Conservation (phyloP, 352 stramenopile genomes). For the Globisporangium spinosum region DNA sequence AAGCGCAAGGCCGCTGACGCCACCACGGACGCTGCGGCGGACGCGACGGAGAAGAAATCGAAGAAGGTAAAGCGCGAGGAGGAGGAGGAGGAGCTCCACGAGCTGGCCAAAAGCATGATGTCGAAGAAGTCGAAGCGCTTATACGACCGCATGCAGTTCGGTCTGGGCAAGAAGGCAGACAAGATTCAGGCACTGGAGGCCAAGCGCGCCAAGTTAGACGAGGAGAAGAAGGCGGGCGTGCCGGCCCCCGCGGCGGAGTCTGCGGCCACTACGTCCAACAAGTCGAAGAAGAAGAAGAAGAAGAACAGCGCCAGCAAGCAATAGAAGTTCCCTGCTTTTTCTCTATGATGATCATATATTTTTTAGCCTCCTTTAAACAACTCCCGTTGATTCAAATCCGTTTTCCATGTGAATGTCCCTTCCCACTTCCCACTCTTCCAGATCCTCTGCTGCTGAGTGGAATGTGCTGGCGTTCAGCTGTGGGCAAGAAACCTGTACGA, state of each 20-base stretch:
- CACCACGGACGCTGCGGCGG: background rate
- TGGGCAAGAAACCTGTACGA: too few species aligned
- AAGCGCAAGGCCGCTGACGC: slow-evolving; percentile 47
- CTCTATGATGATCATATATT: background rate
- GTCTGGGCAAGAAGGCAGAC: slow-evolving; percentile 84
- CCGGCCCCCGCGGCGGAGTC: slow-evolving; percentile 5
- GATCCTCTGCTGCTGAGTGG: too few species aligned
- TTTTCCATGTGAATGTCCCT: background rate
- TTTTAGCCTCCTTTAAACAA: background rate
- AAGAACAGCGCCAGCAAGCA: slow-evolving; percentile 17
- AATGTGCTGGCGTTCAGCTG: too few species aligned
- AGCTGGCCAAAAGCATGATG: slow-evolving; percentile 91
- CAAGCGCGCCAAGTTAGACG: slow-evolving; percentile 69
- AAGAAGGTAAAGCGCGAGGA: slow-evolving; percentile 79
- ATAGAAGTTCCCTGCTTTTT: slow-evolving; percentile 12
- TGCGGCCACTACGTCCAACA: slow-evolving; percentile 6
- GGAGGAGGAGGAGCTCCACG: slow-evolving; percentile 74
- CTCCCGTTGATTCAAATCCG: background rate
- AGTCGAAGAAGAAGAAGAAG: slow-evolving; percentile 30
- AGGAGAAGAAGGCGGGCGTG: slow-evolving; percentile 50
- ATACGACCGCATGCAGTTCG: slow-evolving; percentile 91
- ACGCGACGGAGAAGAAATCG: slow-evolving; percentile 49
- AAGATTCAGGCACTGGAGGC: slow-evolving; percentile 82
- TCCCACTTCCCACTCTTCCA: too few species aligned
- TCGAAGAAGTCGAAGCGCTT: slow-evolving; percentile 90